Evolutionary conservation across 352 stramenopile genomes (phyloP).

Genomic region (Globisporangium heterothallicum): DNA sequence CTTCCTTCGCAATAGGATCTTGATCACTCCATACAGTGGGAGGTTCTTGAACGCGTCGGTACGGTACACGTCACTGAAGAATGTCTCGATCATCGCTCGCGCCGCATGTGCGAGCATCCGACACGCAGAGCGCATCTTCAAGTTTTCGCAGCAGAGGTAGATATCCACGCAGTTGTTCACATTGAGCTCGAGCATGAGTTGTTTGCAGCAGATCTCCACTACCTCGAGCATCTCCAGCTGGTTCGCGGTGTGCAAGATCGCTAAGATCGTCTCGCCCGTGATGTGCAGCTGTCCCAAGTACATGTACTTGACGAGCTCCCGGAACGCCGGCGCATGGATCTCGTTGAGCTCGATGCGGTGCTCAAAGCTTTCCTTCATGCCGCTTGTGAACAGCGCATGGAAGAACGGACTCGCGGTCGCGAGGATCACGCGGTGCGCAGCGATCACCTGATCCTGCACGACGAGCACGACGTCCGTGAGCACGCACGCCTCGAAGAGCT

Average conservation of each 20-base stretch:
- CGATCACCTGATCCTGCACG: conserved; percentile 36
- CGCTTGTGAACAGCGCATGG: conserved; percentile 66
- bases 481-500: conserved; percentile 35
- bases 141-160: conserved; percentile 54
- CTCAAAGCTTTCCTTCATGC: conserved; percentile 53
- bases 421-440: conserved; percentile 59
- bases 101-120: conserved; percentile 47
- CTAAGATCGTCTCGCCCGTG: conserved; percentile 51
- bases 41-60: conserved; percentile 59
- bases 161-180: conserved; percentile 72
- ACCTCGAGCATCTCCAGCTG: conserved; percentile 65
- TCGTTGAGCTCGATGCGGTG: conserved; percentile 46
- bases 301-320: conserved; percentile 58
- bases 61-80: conserved; percentile 44
- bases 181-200: conserved; percentile 65
- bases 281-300: conserved; percentile 57
- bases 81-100: conserved; percentile 58
- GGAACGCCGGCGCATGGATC: conserved; percentile 37
- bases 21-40: conserved; percentile 28
- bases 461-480: conserved; percentile 68
- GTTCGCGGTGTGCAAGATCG: conserved; percentile 58
- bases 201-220: conserved; percentile 66
- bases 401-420: conserved; percentile 66
- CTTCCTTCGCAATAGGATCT: conserved; percentile 38
- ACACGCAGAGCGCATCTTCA: conserved; percentile 47